Percentiles rank a stretch among this genome's conserved stretches.
phyloP scores from a whole-genome alignment of 768 basidiomycete genomes.

The Krasilnikovozyma curviuscula region DNA sequence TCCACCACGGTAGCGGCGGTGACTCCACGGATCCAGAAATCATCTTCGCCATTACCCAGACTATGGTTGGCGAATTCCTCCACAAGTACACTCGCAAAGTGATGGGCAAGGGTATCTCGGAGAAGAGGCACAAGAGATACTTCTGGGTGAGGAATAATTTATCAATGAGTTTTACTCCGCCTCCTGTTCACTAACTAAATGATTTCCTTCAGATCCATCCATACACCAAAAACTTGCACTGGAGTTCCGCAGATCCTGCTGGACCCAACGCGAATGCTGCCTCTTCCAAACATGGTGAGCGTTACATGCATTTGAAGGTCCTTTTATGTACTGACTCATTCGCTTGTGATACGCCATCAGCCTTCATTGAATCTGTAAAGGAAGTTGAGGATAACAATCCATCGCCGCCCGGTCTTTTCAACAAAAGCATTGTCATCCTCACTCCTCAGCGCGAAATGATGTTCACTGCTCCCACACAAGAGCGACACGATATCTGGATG shows the following conservation, averaged over 20 bases:
- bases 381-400: constrained; percentile 86
- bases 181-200: no score
- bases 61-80: constrained; percentile 98
- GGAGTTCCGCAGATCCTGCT: constrained; percentile 88
- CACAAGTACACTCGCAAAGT: constrained; percentile 87
- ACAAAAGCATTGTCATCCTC: constrained; percentile 79
- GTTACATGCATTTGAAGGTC: background rate
- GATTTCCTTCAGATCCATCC: no score
- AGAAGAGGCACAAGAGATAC: constrained; percentile 78
- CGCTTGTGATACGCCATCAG: constrained; percentile 29
- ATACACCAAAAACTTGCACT: constrained; percentile 92
- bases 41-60: constrained; percentile 95
- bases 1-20: no score
- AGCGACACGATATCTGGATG: constrained; percentile 92
- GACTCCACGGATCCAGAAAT: constrained; percentile 72
- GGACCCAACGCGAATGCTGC: constrained; percentile 57
- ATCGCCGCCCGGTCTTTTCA: constrained; percentile 81
- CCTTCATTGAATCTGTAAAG: constrained; percentile 80
- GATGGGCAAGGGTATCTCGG: constrained; percentile 76
- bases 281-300: constrained; percentile 83
- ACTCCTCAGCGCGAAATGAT: constrained; percentile 94
- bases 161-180: no score
- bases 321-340: background rate
- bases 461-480: constrained; percentile 87
- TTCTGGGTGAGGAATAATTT: no score